Conservation (phyloP, 768 basidiomycete genomes). For the Leccinum uliginosum region DNA sequence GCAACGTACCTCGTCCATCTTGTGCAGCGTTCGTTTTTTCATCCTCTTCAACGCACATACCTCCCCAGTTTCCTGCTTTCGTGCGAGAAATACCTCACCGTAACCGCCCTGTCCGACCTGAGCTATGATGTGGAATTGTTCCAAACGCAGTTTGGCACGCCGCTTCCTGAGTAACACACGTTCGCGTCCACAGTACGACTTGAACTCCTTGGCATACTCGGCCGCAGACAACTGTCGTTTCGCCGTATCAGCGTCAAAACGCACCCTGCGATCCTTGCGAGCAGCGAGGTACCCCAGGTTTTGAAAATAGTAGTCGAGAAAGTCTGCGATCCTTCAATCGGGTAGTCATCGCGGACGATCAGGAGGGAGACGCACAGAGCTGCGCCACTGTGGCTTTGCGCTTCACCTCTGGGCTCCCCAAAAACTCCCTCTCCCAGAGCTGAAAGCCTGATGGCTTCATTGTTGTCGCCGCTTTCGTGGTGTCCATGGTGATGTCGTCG, state of each 20-base stretch:
- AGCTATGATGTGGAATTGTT: slow-evolving; percentile 97
- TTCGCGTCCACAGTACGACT: slow-evolving; percentile 91
- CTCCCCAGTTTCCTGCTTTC: slow-evolving; percentile 93
- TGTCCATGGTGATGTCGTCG: slow-evolving; percentile 65
- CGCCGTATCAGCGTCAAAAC: slow-evolving; percentile 79
- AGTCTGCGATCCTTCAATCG: slow-evolving; percentile 50
- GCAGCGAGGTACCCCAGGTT: slow-evolving; percentile 83
- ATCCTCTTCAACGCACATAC: slow-evolving; percentile 98
- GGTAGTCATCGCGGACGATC: slow-evolving; percentile 4
- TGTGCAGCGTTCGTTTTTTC: slow-evolving; percentile 88
- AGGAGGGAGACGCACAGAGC: slow-evolving; percentile 60
- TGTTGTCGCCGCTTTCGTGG: slow-evolving; percentile 39
- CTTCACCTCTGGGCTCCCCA: slow-evolving; percentile 83
- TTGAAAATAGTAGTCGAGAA: slow-evolving; percentile 98
- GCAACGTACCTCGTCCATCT: slow-evolving; percentile 89
- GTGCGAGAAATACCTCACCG: slow-evolving; percentile 93
- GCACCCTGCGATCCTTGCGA: slow-evolving; percentile 77
- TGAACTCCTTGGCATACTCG: slow-evolving; percentile 77
- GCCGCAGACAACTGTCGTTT: slow-evolving; percentile 51
- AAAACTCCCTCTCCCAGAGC: slow-evolving; percentile 81
- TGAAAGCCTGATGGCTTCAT: slow-evolving; percentile 51
- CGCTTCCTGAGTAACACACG: slow-evolving; percentile 88
- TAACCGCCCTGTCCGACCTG: slow-evolving; percentile 99
- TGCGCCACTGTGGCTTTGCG: slow-evolving; percentile 97
- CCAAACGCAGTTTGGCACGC: slow-evolving; percentile 87